Evolutionary conservation across 805 yeast species (phyloP).

Genomic region (Citeromyces matritensis): DNA sequence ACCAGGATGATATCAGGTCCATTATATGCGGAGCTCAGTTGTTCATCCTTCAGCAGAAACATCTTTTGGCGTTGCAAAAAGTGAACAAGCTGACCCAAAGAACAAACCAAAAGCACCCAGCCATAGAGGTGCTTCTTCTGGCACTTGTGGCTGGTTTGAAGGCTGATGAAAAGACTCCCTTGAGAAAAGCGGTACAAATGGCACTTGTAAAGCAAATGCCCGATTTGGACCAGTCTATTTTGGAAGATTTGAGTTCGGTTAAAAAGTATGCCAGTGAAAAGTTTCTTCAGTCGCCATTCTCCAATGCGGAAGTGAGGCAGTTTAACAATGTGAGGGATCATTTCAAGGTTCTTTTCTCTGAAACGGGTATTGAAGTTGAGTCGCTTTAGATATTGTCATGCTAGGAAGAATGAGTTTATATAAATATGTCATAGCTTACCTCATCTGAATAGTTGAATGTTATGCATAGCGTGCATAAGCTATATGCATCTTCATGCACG

Average conservation of each 20-base stretch:
- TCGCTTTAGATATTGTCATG: too few relatives aligned
- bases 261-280: background rate
- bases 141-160: slow-evolving; percentile 4
- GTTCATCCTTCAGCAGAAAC: slow-evolving; percentile 21
- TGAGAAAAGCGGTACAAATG: slow-evolving; percentile 10
- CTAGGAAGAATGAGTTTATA: too few relatives aligned
- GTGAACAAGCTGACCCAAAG: slow-evolving; percentile 15
- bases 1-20: slow-evolving; percentile 22
- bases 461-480: too few relatives aligned
- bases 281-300: too few relatives aligned
- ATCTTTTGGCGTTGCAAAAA: slow-evolving; percentile 27
- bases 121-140: slow-evolving; percentile 8
- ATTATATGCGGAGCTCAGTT: slow-evolving; percentile 26
- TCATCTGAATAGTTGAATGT: too few relatives aligned
- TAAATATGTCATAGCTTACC: too few relatives aligned
- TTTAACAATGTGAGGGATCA: too few relatives aligned
- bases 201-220: slow-evolving; percentile 9
- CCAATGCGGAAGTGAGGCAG: too few relatives aligned
- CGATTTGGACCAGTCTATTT: slow-evolving; percentile 4
- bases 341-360: too few relatives aligned
- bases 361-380: too few relatives aligned
- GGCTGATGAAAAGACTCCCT: slow-evolving; percentile 5
- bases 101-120: slow-evolving; percentile 6
- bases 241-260: slow-evolving; percentile 1
- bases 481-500: too few relatives aligned